Conservation (phyloP, 2,329 filamentous ascomycete genomes). For the Pyrenophora tritici-repentis region DNA sequence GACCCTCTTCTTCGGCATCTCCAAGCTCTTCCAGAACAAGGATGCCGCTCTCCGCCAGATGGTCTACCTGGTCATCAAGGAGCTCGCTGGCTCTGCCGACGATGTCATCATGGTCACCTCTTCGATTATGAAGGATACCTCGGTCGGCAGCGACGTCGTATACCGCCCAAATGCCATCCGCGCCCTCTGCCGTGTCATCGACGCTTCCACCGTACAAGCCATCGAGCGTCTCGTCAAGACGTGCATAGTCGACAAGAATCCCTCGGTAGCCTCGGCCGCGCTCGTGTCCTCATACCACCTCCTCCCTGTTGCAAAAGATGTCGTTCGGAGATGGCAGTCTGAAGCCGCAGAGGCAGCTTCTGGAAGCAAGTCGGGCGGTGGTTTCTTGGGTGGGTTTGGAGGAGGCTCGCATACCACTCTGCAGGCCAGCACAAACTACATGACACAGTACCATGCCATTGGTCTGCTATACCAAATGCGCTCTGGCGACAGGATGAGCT, state of each 20-base stretch:
- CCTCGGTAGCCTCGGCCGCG: conserved; percentile 93
- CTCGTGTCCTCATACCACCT: conserved; percentile 97
- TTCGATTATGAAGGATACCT: conserved; percentile 99
- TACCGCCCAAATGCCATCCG: conserved; percentile 93
- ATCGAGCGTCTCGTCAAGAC: conserved; percentile 99
- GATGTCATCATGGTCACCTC: conserved; percentile 99
- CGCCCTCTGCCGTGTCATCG: conserved; percentile 90
- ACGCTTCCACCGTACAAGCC: conserved; percentile 93
- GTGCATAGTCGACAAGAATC: conserved; percentile 98
- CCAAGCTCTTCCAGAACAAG: conserved; percentile 99
- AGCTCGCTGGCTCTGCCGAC: conserved; percentile 91
- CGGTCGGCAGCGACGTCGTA: conserved; percentile 83
- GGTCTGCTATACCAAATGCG: conserved; percentile 98
- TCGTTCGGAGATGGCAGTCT: conserved; percentile 96
- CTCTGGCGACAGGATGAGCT: conserved; percentile 93
- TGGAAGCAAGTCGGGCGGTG: conserved; percentile 82
- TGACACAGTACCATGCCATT: conserved; percentile 98
- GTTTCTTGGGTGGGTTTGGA: conserved; percentile 92
- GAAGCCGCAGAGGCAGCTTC: conserved; percentile 97
- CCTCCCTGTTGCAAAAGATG: conserved; percentile 91
- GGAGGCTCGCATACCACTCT: conserved; percentile 75
- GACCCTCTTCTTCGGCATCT: conserved; percentile 95
- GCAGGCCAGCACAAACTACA: conserved; percentile 78
- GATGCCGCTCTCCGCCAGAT: conserved; percentile 97
- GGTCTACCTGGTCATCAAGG: conserved; percentile 98